These are phyloP conservation scores for Austroboletus eburneus DNA, from an alignment of 768 basidiomycete species.

Conservation along the genomic window DNA sequence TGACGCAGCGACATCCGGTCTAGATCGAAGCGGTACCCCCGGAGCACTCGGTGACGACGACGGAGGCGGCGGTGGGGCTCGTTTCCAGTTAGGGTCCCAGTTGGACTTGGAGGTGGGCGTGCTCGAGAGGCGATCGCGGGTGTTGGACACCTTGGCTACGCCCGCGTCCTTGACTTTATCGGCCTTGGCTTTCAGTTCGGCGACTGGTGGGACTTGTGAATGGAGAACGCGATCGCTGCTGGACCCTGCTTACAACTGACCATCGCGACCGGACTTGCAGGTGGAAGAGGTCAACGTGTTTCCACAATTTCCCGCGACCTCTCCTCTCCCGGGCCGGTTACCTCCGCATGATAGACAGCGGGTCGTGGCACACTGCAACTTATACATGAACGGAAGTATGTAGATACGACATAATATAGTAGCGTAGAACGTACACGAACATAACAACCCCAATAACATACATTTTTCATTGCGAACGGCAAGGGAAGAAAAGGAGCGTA, in stretches of 20 bases:
- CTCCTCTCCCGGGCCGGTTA: no score
- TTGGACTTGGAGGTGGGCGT: slow-evolving; percentile 56
- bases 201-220: slow-evolving; percentile 37
- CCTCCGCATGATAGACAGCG: no score
- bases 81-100: slow-evolving; percentile 56
- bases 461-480: no score
- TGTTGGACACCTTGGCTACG: slow-evolving; percentile 47
- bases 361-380: no score
- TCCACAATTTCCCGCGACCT: no score
- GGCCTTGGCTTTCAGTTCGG: slow-evolving; percentile 65
- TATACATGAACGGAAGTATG: no score
- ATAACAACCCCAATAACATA: no score
- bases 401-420: no score
- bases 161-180: slow-evolving; percentile 55
- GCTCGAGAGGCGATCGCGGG: slow-evolving; percentile 54
- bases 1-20: slow-evolving; percentile 8
- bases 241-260: slow-evolving; percentile 26
- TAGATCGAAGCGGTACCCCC: slow-evolving; percentile 34
- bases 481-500: slow-evolving; percentile 11
- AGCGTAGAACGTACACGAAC: no score
- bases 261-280: slow-evolving; percentile 11
- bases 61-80: slow-evolving; percentile 42
- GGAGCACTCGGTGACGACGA: slow-evolving; percentile 14
- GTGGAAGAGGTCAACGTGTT: no score
- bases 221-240: background rate